A percentile compares a stretch with the other conserved stretches of the same genome.
Evolutionary conservation across 192 early-diverging fungal species (phyloP).

Genomic region (Geranomyces variabilis): DNA sequence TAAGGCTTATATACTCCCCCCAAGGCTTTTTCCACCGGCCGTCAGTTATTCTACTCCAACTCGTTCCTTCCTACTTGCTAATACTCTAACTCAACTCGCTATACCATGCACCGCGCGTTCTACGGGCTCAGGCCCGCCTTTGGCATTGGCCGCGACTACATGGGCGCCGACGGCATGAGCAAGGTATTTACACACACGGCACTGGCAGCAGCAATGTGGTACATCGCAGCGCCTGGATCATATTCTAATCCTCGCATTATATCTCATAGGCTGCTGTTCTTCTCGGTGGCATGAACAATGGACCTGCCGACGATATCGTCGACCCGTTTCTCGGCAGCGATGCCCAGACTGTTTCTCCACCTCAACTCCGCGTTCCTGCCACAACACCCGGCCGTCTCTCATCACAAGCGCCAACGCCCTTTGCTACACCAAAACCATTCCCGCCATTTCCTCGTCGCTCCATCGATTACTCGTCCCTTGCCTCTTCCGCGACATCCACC

Average conservation of each 20-base stretch:
- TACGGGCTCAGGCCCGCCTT: slow-evolving; percentile 23
- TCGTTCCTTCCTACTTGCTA: too few species aligned
- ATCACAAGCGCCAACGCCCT: not conserved
- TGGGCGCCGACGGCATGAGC: slow-evolving; percentile 20
- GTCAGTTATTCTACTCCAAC: too few species aligned
- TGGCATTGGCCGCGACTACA: slow-evolving; percentile 19
- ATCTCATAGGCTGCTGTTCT: slow-evolving; percentile 23
- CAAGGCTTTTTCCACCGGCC: too few species aligned
- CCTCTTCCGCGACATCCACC: not conserved
- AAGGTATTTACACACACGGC: slow-evolving; percentile 16
- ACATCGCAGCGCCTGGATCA: not conserved
- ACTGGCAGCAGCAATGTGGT: not conserved
- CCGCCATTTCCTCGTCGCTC: slow-evolving; percentile 2
- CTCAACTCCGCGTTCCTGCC: not conserved
- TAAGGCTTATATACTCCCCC: too few species aligned
- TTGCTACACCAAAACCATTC: not conserved
- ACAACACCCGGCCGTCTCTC: slow-evolving; percentile 2
- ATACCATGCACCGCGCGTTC: slow-evolving; percentile 34
- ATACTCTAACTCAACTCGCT: too few species aligned
- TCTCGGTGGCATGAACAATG: slow-evolving; percentile 15
- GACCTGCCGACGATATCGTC: slow-evolving; percentile 14
- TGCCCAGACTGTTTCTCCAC: slow-evolving; percentile 7
- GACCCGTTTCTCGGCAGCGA: slow-evolving; percentile 23
- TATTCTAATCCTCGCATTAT: not conserved
- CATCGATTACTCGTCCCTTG: not conserved